These are phyloP conservation scores for Primulina eburnea DNA, from an alignment of 257 asterid species.

Conservation along the genomic window DNA sequence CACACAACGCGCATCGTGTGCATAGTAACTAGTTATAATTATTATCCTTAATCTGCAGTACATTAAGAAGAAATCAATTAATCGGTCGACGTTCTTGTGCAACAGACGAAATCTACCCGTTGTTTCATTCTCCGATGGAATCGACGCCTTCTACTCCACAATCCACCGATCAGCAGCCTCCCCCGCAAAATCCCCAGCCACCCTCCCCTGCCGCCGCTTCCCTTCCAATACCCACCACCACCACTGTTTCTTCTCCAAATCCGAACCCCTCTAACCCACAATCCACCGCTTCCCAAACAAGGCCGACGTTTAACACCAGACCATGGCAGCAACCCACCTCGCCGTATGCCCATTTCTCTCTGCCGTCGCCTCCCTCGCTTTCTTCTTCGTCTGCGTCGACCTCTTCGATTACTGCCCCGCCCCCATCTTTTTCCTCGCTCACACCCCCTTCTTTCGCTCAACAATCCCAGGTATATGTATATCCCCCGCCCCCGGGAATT, in stretches of 20 bases:
- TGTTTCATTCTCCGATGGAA: constrained; percentile 38
- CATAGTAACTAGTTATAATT: too few relatives aligned
- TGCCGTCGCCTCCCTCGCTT: constrained; percentile 60
- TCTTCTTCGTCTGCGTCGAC: constrained; percentile 44
- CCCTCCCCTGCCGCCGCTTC: constrained; percentile 26
- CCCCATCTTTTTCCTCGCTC: constrained; percentile 56
- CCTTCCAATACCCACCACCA: constrained; percentile 28
- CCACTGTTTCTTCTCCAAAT: constrained; percentile 30
- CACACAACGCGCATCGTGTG: too few relatives aligned
- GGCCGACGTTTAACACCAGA: constrained; percentile 50
- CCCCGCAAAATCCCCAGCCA: constrained; percentile 30
- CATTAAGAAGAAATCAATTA: too few relatives aligned
- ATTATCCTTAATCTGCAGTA: too few relatives aligned
- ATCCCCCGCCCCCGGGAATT: neutral
- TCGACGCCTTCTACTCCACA: constrained; percentile 41
- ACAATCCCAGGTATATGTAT: constrained; percentile 63
- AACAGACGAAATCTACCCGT: neutral
- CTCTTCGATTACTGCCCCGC: constrained; percentile 43
- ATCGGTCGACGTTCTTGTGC: neutral
- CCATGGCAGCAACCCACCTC: constrained; percentile 57
- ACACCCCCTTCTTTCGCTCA: constrained; percentile 55
- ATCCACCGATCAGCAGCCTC: constrained; percentile 39
- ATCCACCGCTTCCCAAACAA: constrained; percentile 35
- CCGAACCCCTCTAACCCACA: constrained; percentile 32
- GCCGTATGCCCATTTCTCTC: constrained; percentile 51